Conservation (phyloP, 2,329 filamentous ascomycete genomes). For the Aureobasidium sp. region DNA sequence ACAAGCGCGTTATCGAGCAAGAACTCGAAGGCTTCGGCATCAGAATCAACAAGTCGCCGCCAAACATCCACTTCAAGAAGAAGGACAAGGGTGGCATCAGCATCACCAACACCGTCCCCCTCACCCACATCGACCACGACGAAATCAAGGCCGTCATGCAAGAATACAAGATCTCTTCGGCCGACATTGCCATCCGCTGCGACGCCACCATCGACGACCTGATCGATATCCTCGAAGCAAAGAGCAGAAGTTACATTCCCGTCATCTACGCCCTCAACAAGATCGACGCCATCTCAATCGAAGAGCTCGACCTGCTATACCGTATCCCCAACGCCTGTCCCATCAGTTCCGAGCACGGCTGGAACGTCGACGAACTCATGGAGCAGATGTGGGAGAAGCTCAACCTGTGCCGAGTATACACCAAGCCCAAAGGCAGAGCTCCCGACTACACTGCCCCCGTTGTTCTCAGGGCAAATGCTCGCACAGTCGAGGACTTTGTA, state of each 20-base stretch:
- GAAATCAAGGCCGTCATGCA: slow-evolving; percentile 97
- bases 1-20: slow-evolving; percentile 90
- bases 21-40: slow-evolving; percentile 97
- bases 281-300: slow-evolving; percentile 95
- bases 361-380: slow-evolving; percentile 95
- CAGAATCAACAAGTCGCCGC: slow-evolving; percentile 91
- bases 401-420: slow-evolving; percentile 85
- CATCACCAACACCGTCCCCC: slow-evolving; percentile 86
- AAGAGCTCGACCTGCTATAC: slow-evolving; percentile 92
- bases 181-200: slow-evolving; percentile 94
- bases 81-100: slow-evolving; percentile 97
- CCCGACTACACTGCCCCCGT: slow-evolving; percentile 90
- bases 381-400: slow-evolving; percentile 99
- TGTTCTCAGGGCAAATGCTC: slow-evolving; percentile 71
- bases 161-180: slow-evolving; percentile 93
- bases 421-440: slow-evolving; percentile 90
- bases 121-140: slow-evolving; percentile 87
- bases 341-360: slow-evolving; percentile 89
- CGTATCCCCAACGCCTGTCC: slow-evolving; percentile 94
- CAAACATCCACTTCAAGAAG: slow-evolving; percentile 99
- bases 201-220: slow-evolving; percentile 96
- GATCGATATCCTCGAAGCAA: slow-evolving; percentile 92
- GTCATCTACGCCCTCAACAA: slow-evolving; percentile 99
- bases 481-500: slow-evolving; percentile 95
- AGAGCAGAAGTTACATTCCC: slow-evolving; percentile 93